Percentiles rank a stretch among this genome's conserved stretches.
Conservation (phyloP, 1,284 basidiomycete genomes). For the Sanguinoderma infundibulare region DNA sequence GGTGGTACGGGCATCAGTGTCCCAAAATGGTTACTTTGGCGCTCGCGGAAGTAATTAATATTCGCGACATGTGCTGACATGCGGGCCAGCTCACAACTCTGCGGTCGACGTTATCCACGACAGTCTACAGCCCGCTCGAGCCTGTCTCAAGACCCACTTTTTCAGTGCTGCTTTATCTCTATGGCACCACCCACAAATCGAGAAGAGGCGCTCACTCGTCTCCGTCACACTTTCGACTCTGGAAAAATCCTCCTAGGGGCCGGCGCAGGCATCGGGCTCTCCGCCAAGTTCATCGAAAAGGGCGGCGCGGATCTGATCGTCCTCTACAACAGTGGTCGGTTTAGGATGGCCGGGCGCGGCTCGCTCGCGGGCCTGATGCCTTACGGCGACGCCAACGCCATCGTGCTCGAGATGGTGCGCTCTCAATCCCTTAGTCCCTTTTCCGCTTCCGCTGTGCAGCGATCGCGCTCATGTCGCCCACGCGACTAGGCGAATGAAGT, state of each 20-base stretch:
- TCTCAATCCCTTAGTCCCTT: neutral
- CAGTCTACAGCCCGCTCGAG: too few species aligned
- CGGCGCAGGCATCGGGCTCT: constrained; percentile 31
- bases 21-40: neutral
- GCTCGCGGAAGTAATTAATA: too few species aligned
- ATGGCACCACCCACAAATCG: constrained; percentile 27
- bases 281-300: constrained; percentile 31
- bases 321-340: constrained; percentile 32
- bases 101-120: neutral
- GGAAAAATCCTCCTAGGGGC: constrained; percentile 28
- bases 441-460: neutral
- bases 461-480: neutral
- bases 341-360: constrained; percentile 30
- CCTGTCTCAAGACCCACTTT: too few species aligned
- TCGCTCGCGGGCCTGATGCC: constrained; percentile 32
- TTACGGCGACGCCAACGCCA: constrained; percentile 31
- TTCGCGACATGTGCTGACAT: too few species aligned
- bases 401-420: constrained; percentile 29
- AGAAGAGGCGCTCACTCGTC: constrained; percentile 23
- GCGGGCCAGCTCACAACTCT: too few species aligned
- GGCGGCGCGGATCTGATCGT: constrained; percentile 32
- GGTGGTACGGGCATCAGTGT: too few species aligned
- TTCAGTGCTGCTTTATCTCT: neutral
- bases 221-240: constrained; percentile 24
- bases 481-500: constrained; percentile 27